A percentile compares a stretch with the other conserved stretches of the same genome.
These are phyloP conservation scores for Aureobasidium uvarum DNA, from an alignment of 2,329 filamentous ascomycete species.

Conservation along the genomic window DNA sequence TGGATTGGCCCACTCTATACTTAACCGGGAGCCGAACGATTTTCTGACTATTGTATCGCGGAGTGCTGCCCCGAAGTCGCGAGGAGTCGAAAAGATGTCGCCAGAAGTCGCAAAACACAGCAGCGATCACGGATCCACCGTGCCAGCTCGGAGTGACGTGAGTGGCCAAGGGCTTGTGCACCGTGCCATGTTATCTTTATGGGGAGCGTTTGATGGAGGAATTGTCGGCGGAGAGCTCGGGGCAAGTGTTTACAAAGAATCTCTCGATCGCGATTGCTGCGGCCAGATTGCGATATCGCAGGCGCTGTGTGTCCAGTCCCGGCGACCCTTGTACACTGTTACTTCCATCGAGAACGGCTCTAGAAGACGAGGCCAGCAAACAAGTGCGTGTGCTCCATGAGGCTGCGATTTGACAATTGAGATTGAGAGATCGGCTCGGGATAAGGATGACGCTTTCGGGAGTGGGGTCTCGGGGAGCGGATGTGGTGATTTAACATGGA, in stretches of 20 bases:
- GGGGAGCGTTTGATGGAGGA: slow-evolving; percentile 24
- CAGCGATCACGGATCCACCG: slow-evolving; percentile 11
- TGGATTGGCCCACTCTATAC: not conserved
- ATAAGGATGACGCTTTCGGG: slow-evolving; percentile 23
- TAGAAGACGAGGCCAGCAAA: not conserved
- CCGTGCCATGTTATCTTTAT: slow-evolving; percentile 16
- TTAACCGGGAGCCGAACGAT: slow-evolving; percentile 19
- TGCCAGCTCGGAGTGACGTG: slow-evolving; percentile 14
- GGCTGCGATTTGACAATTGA: not conserved
- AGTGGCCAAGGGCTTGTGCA: not conserved
- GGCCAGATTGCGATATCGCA: slow-evolving; percentile 7
- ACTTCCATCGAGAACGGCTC: slow-evolving; percentile 1
- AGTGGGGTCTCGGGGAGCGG: slow-evolving; percentile 19
- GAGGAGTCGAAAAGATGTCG: slow-evolving; percentile 1
- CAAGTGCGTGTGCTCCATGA: slow-evolving; percentile 1
- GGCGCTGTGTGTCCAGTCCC: not conserved
- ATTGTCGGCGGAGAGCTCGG: slow-evolving; percentile 23
- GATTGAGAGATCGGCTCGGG: slow-evolving; percentile 21
- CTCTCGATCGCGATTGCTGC: slow-evolving; percentile 14
- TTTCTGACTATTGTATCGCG: slow-evolving; percentile 9
- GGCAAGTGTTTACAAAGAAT: slow-evolving; percentile 23
- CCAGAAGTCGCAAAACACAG: not conserved
- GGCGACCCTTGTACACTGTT: not conserved
- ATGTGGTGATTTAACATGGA: slow-evolving; percentile 8
- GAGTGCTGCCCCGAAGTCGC: slow-evolving; percentile 4